Evolutionary conservation across 352 stramenopile genomes (phyloP).

Genomic region (Phytopythium vexans): DNA sequence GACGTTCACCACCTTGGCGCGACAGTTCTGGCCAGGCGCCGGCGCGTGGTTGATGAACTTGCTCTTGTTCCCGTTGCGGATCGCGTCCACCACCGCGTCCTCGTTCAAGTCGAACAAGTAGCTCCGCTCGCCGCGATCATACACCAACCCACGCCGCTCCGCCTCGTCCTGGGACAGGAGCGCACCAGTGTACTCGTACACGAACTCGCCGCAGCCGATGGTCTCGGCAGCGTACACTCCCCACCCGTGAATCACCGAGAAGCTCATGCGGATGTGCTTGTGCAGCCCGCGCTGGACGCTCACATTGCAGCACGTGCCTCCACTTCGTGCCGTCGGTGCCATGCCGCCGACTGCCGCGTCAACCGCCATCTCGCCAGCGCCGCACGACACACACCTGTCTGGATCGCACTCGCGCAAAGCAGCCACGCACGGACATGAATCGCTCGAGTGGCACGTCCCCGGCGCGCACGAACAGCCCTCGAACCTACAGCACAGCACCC

Average conservation of each 20-base stretch:
- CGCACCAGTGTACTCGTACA: slow-evolving; percentile 65
- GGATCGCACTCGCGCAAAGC: slow-evolving; percentile 68
- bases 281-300: slow-evolving; percentile 54
- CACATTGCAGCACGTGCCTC: slow-evolving; percentile 66
- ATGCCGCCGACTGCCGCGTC: slow-evolving; percentile 28
- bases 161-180: slow-evolving; percentile 71
- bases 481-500: slow-evolving; percentile 77
- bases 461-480: slow-evolving; percentile 59
- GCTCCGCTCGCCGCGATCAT: slow-evolving; percentile 80
- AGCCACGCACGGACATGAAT: slow-evolving; percentile 68
- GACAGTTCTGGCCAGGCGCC: slow-evolving; percentile 67
- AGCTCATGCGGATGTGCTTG: slow-evolving; percentile 59
- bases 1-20: slow-evolving; percentile 74
- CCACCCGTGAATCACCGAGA: slow-evolving; percentile 63
- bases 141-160: slow-evolving; percentile 73
- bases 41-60: slow-evolving; percentile 86
- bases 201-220: slow-evolving; percentile 63
- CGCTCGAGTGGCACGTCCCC: slow-evolving; percentile 51
- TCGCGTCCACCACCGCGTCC: slow-evolving; percentile 88
- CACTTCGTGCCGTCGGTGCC: slow-evolving; percentile 16
- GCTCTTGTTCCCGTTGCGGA: slow-evolving; percentile 92
- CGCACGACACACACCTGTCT: slow-evolving; percentile 59
- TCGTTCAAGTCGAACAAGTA: slow-evolving; percentile 92
- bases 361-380: slow-evolving; percentile 58
- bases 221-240: slow-evolving; percentile 53